Percentiles rank a stretch among this genome's conserved stretches.
These are phyloP conservation scores for Paramecium octaurelia DNA, from an alignment of 73 alveolate genomes.

Conservation along the genomic window DNA sequence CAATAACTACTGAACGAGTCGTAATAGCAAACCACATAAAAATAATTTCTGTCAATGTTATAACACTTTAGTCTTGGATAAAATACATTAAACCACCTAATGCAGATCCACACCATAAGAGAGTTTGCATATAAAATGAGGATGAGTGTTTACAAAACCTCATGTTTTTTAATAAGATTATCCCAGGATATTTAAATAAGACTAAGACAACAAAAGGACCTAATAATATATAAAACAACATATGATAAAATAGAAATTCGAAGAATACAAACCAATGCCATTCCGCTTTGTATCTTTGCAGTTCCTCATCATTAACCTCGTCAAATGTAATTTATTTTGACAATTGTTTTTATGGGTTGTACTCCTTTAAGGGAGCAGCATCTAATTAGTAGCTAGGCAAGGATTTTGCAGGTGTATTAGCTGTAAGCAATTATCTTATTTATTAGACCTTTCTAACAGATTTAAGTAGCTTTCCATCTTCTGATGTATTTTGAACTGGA, in stretches of 20 bases:
- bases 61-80: neutral
- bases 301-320: slow-evolving; percentile 15
- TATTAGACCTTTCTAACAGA: neutral
- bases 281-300: neutral
- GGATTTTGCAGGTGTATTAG: neutral
- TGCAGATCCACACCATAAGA: slow-evolving; percentile 18
- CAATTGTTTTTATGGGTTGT: neutral
- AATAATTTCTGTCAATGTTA: slow-evolving; percentile 16
- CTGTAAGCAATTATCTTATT: neutral
- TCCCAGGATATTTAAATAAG: slow-evolving; percentile 21
- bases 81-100: slow-evolving; percentile 20
- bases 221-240: neutral
- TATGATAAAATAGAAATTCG: slow-evolving; percentile 25
- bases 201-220: slow-evolving; percentile 1
- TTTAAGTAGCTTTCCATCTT: neutral
- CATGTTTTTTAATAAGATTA: neutral
- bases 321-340: neutral
- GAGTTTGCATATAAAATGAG: neutral
- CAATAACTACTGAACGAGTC: neutral
- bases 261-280: slow-evolving; percentile 42
- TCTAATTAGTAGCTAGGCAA: neutral
- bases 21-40: slow-evolving; percentile 16
- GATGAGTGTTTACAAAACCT: neutral
- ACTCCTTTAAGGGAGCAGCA: neutral
- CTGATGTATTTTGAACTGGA: neutral